Conservation (phyloP, 202 grass and related monocot species). For the Carex arenaria region DNA sequence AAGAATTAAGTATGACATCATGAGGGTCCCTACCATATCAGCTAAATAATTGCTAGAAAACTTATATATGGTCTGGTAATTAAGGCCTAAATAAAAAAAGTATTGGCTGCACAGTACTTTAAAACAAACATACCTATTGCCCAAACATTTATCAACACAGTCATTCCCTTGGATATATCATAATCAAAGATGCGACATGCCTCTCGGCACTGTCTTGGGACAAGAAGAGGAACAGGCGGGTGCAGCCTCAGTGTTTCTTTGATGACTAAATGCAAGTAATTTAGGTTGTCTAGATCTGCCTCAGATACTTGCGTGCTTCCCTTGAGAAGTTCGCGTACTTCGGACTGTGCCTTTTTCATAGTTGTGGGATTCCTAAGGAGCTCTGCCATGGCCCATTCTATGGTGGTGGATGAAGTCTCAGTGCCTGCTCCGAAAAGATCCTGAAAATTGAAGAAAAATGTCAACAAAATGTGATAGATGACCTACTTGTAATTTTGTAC, state of each 20-base stretch:
- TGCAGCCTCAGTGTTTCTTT: conserved; percentile 36
- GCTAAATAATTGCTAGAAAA: not conserved
- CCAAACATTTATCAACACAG: conserved; percentile 18
- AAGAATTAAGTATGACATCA: not conserved
- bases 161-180: conserved; percentile 10
- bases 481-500: not conserved
- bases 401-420: conserved; percentile 16
- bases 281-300: conserved; percentile 3
- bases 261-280: conserved; percentile 26
- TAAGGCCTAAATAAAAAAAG: not conserved
- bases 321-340: conserved; percentile 15
- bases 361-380: conserved; percentile 7
- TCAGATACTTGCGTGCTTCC: conserved; percentile 14
- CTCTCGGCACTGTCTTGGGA: conserved; percentile 23
- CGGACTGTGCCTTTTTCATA: conserved; percentile 25
- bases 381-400: conserved; percentile 31
- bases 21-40: not conserved
- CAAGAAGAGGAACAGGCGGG: conserved; percentile 13
- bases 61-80: not conserved
- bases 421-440: conserved; percentile 33
- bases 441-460: not conserved
- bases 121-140: conserved; percentile 12
- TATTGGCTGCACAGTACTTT: not conserved
- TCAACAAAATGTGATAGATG: not conserved
- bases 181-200: conserved; percentile 18